These are phyloP conservation scores for Ramaria sp. DNA, from an alignment of 768 basidiomycete species.

Conservation along the genomic window DNA sequence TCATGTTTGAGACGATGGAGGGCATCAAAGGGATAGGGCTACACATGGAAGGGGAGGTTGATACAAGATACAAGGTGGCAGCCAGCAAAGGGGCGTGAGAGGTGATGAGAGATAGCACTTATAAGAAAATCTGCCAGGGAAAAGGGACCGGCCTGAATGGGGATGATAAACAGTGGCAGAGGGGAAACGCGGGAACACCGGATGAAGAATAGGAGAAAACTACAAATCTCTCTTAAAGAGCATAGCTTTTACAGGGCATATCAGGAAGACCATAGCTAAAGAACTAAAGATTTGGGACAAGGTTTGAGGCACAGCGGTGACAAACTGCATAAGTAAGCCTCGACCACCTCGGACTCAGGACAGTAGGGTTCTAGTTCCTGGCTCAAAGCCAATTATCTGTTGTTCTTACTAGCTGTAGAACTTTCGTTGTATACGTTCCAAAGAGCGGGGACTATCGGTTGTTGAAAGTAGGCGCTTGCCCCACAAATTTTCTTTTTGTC, in stretches of 20 bases:
- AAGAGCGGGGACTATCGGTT: too few relatives aligned
- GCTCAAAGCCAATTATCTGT: too few relatives aligned
- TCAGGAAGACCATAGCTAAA: neutral
- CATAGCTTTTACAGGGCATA: constrained; percentile 11
- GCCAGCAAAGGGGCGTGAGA: neutral
- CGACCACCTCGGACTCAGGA: too few relatives aligned
- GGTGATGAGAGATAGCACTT: neutral
- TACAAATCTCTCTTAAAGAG: constrained; percentile 8
- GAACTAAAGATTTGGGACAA: neutral
- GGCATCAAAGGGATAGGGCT: neutral
- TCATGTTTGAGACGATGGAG: neutral
- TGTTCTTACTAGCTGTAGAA: too few relatives aligned
- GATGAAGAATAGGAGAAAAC: constrained; percentile 7
- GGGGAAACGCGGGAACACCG: neutral
- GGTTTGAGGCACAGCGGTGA: neutral
- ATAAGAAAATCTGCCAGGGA: constrained; percentile 5
- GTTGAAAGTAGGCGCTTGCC: too few relatives aligned
- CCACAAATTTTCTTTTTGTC: too few relatives aligned
- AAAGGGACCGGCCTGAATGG: constrained; percentile 4
- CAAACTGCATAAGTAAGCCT: too few relatives aligned
- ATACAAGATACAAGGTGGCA: neutral
- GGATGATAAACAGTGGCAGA: neutral
- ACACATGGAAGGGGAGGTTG: neutral
- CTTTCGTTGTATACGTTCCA: too few relatives aligned
- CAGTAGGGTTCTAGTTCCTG: too few relatives aligned